These are phyloP conservation scores for Penicillium antarcticum DNA, from an alignment of 495 filamentous ascomycete species.

Conservation along the genomic window DNA sequence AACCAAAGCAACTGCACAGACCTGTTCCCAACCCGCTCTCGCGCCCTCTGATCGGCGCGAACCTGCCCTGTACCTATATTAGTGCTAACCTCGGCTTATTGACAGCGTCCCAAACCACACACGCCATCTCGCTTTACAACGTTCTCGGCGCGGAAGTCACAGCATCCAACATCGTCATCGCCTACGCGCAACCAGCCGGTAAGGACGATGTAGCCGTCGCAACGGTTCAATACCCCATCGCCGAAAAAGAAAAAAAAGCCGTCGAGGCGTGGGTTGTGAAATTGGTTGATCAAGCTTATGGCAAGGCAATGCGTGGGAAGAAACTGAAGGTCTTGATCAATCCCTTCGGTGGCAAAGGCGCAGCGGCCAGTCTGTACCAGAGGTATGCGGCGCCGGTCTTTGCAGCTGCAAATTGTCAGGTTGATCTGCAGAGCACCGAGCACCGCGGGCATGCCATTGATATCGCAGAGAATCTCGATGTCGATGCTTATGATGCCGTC, in stretches of 20 bases:
- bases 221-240: conserved; percentile 59
- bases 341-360: conserved; percentile 82
- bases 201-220: conserved; percentile 56
- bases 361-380: conserved; percentile 69
- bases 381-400: conserved; percentile 79
- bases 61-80: no score
- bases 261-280: conserved; percentile 58
- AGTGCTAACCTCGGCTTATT: no score
- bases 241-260: conserved; percentile 44
- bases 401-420: conserved; percentile 70
- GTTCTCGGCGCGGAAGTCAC: conserved; percentile 75
- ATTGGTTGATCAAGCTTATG: conserved; percentile 71
- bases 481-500: conserved; percentile 75
- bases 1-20: no score
- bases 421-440: conserved; percentile 73
- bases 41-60: no score
- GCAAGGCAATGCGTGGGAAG: conserved; percentile 63
- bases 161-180: conserved; percentile 62
- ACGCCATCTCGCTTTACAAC: conserved; percentile 73
- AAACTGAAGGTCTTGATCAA: conserved; percentile 87
- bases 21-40: no score
- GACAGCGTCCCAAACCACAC: conserved; percentile 29
- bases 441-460: conserved; percentile 74
- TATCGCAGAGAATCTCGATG: conserved; percentile 75
- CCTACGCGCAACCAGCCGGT: conserved; percentile 61